Evolutionary conservation across 345 rosid genomes (phyloP), one percentile per base, ranked within the genome.

Genomic region (Acer negundo): DNA sequence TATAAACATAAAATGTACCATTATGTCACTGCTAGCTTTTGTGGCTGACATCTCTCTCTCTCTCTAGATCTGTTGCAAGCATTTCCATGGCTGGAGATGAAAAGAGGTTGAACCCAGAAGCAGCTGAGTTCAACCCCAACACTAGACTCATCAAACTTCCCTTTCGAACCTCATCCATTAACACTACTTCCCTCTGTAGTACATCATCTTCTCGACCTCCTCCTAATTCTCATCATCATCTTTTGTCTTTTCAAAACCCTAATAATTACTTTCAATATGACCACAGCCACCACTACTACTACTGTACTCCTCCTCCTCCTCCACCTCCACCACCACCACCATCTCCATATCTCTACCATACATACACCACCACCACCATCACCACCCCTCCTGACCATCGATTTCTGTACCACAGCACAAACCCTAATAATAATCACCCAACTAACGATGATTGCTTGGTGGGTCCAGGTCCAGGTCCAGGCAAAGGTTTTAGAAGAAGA

Each of bases 41-140:
- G 46, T 42, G 46, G 46, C 6, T 42, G 46, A 42, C 46, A 0
- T 56, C 62, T 1, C 10, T 19, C 10, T 65, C 69, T 35, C n/a
- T 31, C 22, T 17, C 46, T 65, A 0, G 13, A 15, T 35, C 2
- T 62, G 0, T 23, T 26, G 38, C 67, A 62, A 65, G 38, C 38
- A 35, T 35, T 6, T 59, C 4, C 31, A 70, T 70, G 73, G 73
- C 62, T 11, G 51, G 16, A 10, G 19, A 3, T 4, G 22, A 35
- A n/a, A 72, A 38, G 22, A 31, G 10, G 10, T 72, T 72, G 26
- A 72, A 72, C 26, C 64, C 75, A 19, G 64, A 72, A 56, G 75
- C 75, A 8, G 65, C 65, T 1, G 75, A 72, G 63, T 72, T 72
- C 65, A 2, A 31, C 0, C 75, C 75, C 28, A 49, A 17, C 15